Evolutionary conservation across 177 flowering plant genomes (phyloP).

Genomic region (Vitis hybrid): DNA sequence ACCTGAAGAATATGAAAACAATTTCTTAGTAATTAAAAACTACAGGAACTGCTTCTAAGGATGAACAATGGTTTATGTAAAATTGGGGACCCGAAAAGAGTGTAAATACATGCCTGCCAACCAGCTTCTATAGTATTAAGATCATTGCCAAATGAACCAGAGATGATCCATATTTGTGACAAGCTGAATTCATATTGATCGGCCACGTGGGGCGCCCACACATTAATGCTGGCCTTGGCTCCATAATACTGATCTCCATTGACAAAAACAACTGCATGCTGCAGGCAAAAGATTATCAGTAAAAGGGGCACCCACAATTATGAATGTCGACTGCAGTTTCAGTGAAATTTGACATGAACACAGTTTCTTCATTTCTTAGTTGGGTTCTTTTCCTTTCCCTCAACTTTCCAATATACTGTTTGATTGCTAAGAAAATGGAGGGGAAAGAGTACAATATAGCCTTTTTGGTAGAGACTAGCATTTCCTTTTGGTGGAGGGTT

Average conservation of each 20-base stretch:
- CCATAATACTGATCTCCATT: slow-evolving; percentile 88
- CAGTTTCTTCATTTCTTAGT: not conserved
- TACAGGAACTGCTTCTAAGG: not conserved
- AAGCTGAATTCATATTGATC: slow-evolving; percentile 80
- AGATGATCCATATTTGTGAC: slow-evolving; percentile 95
- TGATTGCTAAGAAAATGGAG: slow-evolving; percentile 11
- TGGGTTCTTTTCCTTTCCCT: not conserved
- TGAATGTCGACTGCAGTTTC: too few species aligned
- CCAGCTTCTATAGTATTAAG: slow-evolving; percentile 99
- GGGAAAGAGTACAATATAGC: not conserved
- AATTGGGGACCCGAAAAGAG: not conserved
- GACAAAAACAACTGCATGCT: slow-evolving; percentile 95
- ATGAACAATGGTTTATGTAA: too few species aligned
- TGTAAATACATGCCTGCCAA: slow-evolving; percentile 70
- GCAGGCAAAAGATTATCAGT: slow-evolving; percentile 14
- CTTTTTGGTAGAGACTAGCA: not conserved
- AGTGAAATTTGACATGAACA: not conserved
- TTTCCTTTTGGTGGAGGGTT: not conserved
- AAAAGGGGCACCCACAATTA: not conserved
- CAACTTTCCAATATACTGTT: not conserved
- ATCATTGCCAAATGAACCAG: slow-evolving; percentile 94
- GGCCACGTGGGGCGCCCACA: slow-evolving; percentile 82
- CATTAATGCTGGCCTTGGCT: slow-evolving; percentile 88
- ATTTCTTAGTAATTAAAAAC: not conserved
- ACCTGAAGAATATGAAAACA: slow-evolving; percentile 5